Percentiles rank a stretch among this genome's conserved stretches.
phyloP scores from a whole-genome alignment of 75 land plant genomes.

The Selaginella tamariscina region DNA sequence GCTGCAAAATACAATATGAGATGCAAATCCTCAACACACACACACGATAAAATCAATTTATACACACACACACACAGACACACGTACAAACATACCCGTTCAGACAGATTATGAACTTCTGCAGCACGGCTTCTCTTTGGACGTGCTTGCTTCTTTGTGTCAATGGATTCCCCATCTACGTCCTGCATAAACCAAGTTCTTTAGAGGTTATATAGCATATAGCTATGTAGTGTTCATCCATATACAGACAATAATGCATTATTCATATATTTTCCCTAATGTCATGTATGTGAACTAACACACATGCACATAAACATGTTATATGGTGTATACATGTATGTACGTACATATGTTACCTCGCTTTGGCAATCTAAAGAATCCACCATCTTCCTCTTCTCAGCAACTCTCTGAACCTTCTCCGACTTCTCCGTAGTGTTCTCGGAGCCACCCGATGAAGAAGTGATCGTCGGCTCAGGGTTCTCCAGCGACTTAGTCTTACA shows the following conservation, averaged over 20 bases:
- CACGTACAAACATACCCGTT: slow-evolving; percentile 31
- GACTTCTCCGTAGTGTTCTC: slow-evolving; percentile 6
- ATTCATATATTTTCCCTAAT: no score
- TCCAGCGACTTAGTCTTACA: neutral
- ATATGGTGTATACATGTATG: no score
- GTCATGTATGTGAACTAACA: no score
- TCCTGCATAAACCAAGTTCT: slow-evolving; percentile 1
- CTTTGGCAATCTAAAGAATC: slow-evolving; percentile 13
- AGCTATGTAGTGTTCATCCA: no score
- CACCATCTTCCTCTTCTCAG: slow-evolving; percentile 5
- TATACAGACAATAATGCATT: no score
- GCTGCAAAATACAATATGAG: slow-evolving; percentile 17
- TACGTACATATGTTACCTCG: neutral
- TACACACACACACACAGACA: neutral
- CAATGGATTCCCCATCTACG: neutral
- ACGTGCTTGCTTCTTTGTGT: slow-evolving; percentile 1
- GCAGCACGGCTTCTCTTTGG: slow-evolving; percentile 53
- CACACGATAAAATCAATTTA: neutral
- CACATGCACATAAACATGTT: no score
- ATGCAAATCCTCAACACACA: neutral
- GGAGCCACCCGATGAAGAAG: slow-evolving; percentile 12
- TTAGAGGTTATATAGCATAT: no score
- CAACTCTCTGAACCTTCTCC: neutral
- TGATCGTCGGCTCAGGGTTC: neutral
- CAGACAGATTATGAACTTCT: slow-evolving; percentile 60